These are phyloP conservation scores for Pythium apleroticum DNA, from an alignment of 352 stramenopile species.

Conservation along the genomic window DNA sequence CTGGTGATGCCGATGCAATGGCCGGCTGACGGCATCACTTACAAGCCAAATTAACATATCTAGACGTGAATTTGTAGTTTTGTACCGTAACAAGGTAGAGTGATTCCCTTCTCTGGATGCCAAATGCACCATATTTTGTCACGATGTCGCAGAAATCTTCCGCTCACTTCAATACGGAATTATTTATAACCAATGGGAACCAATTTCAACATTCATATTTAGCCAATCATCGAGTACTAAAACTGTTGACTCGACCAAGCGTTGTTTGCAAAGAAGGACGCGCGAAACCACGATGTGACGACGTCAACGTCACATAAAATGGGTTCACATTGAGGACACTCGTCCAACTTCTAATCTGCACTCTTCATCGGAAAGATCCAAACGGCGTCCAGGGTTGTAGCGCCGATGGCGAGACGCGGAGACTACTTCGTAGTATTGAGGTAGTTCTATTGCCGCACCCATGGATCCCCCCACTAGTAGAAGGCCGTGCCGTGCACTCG, in stretches of 20 bases:
- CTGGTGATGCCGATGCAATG: not conserved
- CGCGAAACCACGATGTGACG: conserved; percentile 19
- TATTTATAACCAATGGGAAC: not conserved
- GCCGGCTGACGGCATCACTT: not conserved
- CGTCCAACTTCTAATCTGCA: not conserved
- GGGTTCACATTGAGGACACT: conserved; percentile 18
- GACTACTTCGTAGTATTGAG: too few relatives aligned
- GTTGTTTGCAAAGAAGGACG: conserved; percentile 18
- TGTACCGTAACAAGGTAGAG: not conserved
- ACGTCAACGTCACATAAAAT: conserved; percentile 27
- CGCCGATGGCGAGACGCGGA: too few relatives aligned
- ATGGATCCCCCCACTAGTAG: too few relatives aligned
- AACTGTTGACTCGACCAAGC: conserved; percentile 21
- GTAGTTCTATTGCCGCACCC: too few relatives aligned
- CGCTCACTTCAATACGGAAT: not conserved
- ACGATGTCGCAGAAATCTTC: not conserved
- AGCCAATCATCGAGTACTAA: not conserved
- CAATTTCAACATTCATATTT: not conserved
- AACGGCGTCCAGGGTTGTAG: too few relatives aligned
- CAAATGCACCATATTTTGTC: conserved; percentile 13
- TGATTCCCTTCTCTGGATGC: not conserved
- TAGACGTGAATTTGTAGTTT: not conserved
- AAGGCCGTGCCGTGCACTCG: too few relatives aligned
- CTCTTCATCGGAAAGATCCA: too few relatives aligned
- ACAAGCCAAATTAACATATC: not conserved